Percentiles rank a stretch among this genome's conserved stretches.
Conservation (phyloP, 164 flowering plant genomes). For the Dillenia turbinata region DNA sequence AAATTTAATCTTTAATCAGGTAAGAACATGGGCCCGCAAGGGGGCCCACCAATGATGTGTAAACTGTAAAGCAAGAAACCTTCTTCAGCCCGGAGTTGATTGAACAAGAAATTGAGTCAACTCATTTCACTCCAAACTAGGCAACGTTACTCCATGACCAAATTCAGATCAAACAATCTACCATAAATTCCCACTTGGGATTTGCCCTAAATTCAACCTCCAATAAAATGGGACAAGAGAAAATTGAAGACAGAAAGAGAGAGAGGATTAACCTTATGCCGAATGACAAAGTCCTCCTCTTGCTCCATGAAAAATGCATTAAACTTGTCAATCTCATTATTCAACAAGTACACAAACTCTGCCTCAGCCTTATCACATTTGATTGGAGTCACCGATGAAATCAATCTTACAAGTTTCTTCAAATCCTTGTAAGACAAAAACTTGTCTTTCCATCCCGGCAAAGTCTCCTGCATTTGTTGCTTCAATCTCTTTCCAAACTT, state of each 20-base stretch:
- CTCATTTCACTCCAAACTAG: too few species aligned
- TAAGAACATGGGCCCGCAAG: too few species aligned
- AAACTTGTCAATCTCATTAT: constrained; percentile 83
- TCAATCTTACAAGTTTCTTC: constrained; percentile 55
- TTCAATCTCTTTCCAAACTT: constrained; percentile 85
- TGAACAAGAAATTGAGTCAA: too few species aligned
- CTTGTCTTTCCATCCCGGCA: constrained; percentile 84
- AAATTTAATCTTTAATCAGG: too few species aligned
- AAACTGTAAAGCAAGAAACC: too few species aligned
- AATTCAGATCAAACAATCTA: too few species aligned
- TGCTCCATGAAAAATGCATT: constrained; percentile 80
- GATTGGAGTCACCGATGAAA: constrained; percentile 32
- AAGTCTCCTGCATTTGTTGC: constrained; percentile 56
- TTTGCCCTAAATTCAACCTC: background rate
- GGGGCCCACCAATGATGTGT: too few species aligned
- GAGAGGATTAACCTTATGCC: constrained; percentile 42
- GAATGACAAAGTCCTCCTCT: constrained; percentile 82
- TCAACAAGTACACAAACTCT: constrained; percentile 53
- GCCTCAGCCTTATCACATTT: constrained; percentile 39
- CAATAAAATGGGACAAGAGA: background rate
- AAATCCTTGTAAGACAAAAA: constrained; percentile 72
- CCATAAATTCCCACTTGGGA: background rate
- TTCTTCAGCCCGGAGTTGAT: too few species aligned
- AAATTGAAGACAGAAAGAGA: background rate
- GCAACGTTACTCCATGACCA: too few species aligned